These are phyloP conservation scores for Solanum aculeatissimum DNA, from an alignment of 305 asterid species.

Conservation along the genomic window DNA sequence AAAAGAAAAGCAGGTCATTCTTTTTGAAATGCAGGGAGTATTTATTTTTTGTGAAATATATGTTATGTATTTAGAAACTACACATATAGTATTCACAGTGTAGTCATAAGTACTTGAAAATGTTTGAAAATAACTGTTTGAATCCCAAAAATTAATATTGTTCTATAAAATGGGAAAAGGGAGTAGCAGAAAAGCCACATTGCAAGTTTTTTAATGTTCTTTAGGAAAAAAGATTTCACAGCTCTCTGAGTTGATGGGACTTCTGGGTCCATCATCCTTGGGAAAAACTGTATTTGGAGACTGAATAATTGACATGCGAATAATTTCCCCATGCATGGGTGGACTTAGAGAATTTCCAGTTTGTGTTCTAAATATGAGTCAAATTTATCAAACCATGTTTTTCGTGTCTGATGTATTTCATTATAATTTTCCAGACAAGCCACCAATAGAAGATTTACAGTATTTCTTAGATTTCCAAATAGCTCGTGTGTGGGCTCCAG, in stretches of 20 bases:
- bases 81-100: not conserved
- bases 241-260: not conserved
- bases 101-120: not conserved
- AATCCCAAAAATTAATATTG: not conserved
- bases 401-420: not conserved
- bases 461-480: slow-evolving; percentile 96
- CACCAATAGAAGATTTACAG: slow-evolving; percentile 98
- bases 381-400: not conserved
- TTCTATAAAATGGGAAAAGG: not conserved
- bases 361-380: not conserved
- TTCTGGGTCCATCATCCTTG: not conserved
- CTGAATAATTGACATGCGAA: not conserved
- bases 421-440: slow-evolving; percentile 63
- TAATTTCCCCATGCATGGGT: not conserved
- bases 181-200: not conserved
- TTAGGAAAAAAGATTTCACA: not conserved
- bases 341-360: not conserved
- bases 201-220: not conserved
- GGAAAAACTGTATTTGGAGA: not conserved
- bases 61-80: not conserved
- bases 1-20: too few species aligned
- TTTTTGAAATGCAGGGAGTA: too few species aligned
- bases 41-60: not conserved
- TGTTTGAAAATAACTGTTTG: not conserved
- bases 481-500: slow-evolving; percentile 94